Base-by-base conservation (phyloP, 2,329 filamentous ascomycete species). In the Volutella citrinella region DNA sequence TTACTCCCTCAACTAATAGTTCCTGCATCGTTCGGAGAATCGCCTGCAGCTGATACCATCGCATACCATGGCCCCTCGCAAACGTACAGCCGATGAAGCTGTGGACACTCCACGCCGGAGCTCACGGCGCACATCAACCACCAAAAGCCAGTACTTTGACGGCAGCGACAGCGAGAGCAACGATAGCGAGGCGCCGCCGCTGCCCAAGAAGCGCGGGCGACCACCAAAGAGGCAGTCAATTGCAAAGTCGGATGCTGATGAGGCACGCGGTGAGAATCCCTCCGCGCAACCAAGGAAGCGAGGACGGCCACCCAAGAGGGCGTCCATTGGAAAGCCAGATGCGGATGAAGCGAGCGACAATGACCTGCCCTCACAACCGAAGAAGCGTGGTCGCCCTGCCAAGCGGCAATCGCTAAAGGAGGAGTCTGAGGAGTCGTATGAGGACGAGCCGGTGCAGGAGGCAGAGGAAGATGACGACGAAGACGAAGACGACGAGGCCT, bases 81-180 rank as follows among this genome's bases (percentile, higher is more conserved):
- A 72, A 38, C 60, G 64, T 32, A 48, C 61, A 10, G 54, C 56
- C 3, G 38, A 54, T 7, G 57, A 55, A 11, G 41, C 56, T 5
- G 36, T 48, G 6, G 48, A 50, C 15, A 52, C 59, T 35, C 42
- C 56, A 11, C 66, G 69, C 13, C 65, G 70, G n/a, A 64, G 68
- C 31, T 78, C 74, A 6, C 51, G 60, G 15, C 72, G 74, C 27
- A 51, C 70, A 22, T 64, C 64, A 13, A 65, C 58, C 51, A 65
- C 64, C 17, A 76, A 66, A 59, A 77, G 72, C 57, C 58, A 56
- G 13, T 78, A 77, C 50, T 76, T 76, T 48, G 49, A 56, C 10
- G 52, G 56, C 4, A 51, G 54, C 4, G 51, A 56, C 0, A 46
- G 52, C 5, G 40, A 43, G 6, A 38, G 13, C 6, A 43, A 7